Conservation (phyloP, 768 basidiomycete species). For the Serendipita sp. region DNA sequence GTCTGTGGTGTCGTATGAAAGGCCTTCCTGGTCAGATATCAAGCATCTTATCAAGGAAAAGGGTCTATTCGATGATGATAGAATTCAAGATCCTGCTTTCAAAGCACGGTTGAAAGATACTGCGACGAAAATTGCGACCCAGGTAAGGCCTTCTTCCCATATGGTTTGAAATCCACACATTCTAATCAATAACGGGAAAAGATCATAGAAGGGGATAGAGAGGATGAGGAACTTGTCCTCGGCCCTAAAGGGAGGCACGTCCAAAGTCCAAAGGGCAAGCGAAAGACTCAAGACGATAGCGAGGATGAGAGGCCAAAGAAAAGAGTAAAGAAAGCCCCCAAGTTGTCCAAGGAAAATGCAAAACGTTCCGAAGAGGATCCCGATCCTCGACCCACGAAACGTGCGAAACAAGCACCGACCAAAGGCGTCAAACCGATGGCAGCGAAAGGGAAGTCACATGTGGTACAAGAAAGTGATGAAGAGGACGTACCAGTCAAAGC, state of each 20-base stretch:
- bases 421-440: conserved; percentile 16
- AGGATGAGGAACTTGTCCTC: neutral
- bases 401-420: conserved; percentile 17
- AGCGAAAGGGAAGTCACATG: conserved; percentile 13
- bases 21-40: neutral
- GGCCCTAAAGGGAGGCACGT: neutral
- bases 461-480: neutral
- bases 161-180: neutral
- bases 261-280: neutral
- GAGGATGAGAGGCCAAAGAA: neutral
- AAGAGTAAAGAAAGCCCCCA: neutral
- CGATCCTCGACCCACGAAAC: neutral
- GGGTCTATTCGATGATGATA: neutral
- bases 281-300: conserved; percentile 2
- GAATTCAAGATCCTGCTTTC: neutral
- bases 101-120: neutral
- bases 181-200: neutral
- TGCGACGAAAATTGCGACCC: neutral
- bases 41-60: neutral
- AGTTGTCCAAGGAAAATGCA: neutral
- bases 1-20: neutral
- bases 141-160: neutral
- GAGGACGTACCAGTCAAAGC: neutral
- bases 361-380: neutral
- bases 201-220: neutral